Evolutionary conservation across 768 basidiomycete species (phyloP).

Genomic region (Pleurotus cornucopiae): DNA sequence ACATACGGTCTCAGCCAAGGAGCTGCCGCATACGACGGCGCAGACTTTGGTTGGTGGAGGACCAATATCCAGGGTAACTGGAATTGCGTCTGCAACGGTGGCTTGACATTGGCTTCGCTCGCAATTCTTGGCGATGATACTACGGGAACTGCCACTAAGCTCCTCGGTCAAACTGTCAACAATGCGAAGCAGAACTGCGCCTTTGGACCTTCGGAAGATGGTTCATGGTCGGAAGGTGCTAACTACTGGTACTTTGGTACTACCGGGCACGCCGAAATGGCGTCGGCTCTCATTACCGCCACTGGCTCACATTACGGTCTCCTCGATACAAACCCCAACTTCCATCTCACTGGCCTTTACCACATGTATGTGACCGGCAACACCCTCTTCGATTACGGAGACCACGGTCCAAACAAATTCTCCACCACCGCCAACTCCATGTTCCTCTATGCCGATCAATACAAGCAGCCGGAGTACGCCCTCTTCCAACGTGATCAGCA

Average conservation of each 20-base stretch:
- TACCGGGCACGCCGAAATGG: constrained; percentile 87
- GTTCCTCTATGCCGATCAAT: constrained; percentile 71
- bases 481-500: constrained; percentile 89
- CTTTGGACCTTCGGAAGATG: constrained; percentile 57
- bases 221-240: constrained; percentile 90
- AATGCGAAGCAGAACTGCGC: constrained; percentile 82
- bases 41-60: constrained; percentile 75
- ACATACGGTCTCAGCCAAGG: constrained; percentile 74
- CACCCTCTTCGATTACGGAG: constrained; percentile 82
- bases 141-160: constrained; percentile 60
- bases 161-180: constrained; percentile 64
- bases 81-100: constrained; percentile 96
- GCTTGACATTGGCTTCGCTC: constrained; percentile 83
- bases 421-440: constrained; percentile 89
- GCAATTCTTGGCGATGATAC: constrained; percentile 85
- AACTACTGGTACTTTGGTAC: constrained; percentile 97
- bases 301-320: constrained; percentile 82
- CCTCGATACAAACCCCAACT: constrained; percentile 65
- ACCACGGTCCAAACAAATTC: constrained; percentile 93
- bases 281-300: constrained; percentile 75
- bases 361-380: constrained; percentile 88
- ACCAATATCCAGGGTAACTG: constrained; percentile 80
- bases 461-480: constrained; percentile 66
- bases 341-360: constrained; percentile 70
- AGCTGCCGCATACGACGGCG: constrained; percentile 42